These are phyloP conservation scores for Leersia perrieri DNA, from an alignment of 176 grass and related monocot genomes.

Conservation along the genomic window DNA sequence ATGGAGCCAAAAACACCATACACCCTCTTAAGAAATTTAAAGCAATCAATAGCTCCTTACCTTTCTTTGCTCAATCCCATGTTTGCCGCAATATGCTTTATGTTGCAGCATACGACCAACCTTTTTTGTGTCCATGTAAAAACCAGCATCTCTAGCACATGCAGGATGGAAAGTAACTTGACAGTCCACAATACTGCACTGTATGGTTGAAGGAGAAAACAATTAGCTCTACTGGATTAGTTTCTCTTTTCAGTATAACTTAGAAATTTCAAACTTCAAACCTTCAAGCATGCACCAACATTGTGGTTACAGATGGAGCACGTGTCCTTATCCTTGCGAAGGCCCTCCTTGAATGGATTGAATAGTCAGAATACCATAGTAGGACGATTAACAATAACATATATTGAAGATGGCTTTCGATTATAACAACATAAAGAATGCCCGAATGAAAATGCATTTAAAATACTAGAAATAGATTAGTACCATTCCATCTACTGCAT, in stretches of 20 bases:
- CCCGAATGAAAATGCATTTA: neutral
- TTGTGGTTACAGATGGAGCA: constrained; percentile 67
- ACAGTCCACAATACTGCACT: constrained; percentile 83
- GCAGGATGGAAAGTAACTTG: constrained; percentile 77
- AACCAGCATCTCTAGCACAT: constrained; percentile 74
- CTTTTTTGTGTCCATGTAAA: constrained; percentile 84
- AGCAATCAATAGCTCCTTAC: constrained; percentile 51
- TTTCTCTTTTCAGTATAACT: neutral
- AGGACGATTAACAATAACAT: constrained; percentile 9
- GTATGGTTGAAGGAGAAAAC: constrained; percentile 45
- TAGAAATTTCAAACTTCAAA: constrained; percentile 30
- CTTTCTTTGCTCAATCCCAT: constrained; percentile 82
- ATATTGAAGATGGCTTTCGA: neutral
- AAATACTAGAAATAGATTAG: constrained; percentile 14
- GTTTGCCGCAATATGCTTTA: constrained; percentile 78
- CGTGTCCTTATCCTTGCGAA: constrained; percentile 58
- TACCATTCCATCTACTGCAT: constrained; percentile 85
- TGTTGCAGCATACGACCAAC: constrained; percentile 52
- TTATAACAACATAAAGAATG: neutral
- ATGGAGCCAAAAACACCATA: neutral
- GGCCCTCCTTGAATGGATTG: constrained; percentile 54
- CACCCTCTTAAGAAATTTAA: constrained; percentile 1
- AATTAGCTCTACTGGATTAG: constrained; percentile 11
- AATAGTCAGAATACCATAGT: constrained; percentile 31
- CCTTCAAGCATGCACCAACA: constrained; percentile 85